A percentile compares a stretch with the other conserved stretches of the same genome.
Conservation (phyloP, 768 basidiomycete genomes). For the Strobilomyces confusus region DNA sequence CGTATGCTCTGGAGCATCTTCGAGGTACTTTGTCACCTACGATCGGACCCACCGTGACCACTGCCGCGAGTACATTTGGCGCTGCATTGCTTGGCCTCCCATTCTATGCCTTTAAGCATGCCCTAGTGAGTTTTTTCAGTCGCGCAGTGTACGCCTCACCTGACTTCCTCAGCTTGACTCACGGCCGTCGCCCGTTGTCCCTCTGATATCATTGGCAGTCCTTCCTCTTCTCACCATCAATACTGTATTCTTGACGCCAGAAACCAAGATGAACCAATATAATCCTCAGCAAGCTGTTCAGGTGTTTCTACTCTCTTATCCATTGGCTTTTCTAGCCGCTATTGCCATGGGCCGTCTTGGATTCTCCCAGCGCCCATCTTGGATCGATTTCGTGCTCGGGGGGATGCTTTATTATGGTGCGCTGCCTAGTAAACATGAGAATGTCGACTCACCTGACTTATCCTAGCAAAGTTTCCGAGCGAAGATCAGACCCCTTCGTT, state of each 20-base stretch:
- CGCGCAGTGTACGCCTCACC: slow-evolving; percentile 1
- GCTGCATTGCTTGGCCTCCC: slow-evolving; percentile 61
- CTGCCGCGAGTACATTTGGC: slow-evolving; percentile 55
- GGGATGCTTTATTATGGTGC: slow-evolving; percentile 62
- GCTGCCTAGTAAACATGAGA: slow-evolving; percentile 10
- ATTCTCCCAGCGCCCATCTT: slow-evolving; percentile 57
- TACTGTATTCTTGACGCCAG: slow-evolving; percentile 56
- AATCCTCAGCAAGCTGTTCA: slow-evolving; percentile 51
- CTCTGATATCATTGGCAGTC: slow-evolving; percentile 52
- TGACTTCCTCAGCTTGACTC: slow-evolving; percentile 41
- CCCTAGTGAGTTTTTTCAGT: slow-evolving; percentile 45
- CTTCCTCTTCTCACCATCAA: slow-evolving; percentile 62
- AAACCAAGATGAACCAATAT: slow-evolving; percentile 43
- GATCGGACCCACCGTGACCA: slow-evolving; percentile 52
- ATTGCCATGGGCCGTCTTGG: slow-evolving; percentile 54
- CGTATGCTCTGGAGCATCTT: slow-evolving; percentile 61
- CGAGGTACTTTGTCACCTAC: slow-evolving; percentile 53
- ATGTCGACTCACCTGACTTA: slow-evolving; percentile 5
- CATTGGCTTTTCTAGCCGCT: slow-evolving; percentile 45
- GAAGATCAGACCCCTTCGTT: slow-evolving; percentile 40
- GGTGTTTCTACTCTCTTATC: slow-evolving; percentile 57
- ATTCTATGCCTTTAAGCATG: slow-evolving; percentile 56
- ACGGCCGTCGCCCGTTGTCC: slow-evolving; percentile 48
- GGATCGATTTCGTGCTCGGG: slow-evolving; percentile 58
- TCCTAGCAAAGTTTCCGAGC: slow-evolving; percentile 50